Evolutionary conservation across 1,284 basidiomycete species (phyloP), one percentile per base, ranked within the genome.

Genomic region (Malassezia obtusa): DNA sequence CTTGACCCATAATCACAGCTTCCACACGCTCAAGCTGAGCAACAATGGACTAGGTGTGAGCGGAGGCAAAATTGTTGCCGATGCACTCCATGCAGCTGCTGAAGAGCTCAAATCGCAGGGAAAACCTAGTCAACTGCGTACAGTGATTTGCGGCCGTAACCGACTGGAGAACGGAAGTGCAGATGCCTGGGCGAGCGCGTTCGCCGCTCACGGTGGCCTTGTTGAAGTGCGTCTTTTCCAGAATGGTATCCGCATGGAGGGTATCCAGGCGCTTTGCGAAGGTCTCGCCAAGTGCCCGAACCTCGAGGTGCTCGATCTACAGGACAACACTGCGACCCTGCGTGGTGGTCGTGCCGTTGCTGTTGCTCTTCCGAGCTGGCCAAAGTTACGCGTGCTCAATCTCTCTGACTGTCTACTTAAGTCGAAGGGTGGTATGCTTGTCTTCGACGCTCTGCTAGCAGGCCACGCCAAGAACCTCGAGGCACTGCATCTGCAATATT

Each of bases 1-100:
- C 78, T 59, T 70, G 55, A 67, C 59, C n/a, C 61, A 68, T 57
- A 73, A 65, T 61, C 70, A 60, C 60, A 49, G 78, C 83, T 65
- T 92, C 89, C 75, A 83, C 82, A 80, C 88, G 52, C 82, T 98
- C 71, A 86, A 85, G 68, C 82, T 98, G 60, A 94, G 89, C 77
- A 98, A 98, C 79, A 98, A 96, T 76, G 92, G 92, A 28, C 82
- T 98, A 30, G 94, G 94, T n/a, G 85, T 89, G 22, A 83, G 82
- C 10, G 94, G 91, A 24, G 94, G 92, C 36, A 79, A 78, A 21
- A 83, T 87, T 64, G 82, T 98, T 62, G 89, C 94, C 35, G 79
- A 84, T 48, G 94, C 94, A 12, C 78, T 98, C 11, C 77, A 82
- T 37, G 81, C 82, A 61, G 88, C 87, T 31, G 91, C 89, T 2